Percentiles rank a stretch among this genome's conserved stretches.
phyloP scores from a whole-genome alignment of 2,329 filamentous ascomycete species.

The Ophiosphaerella korrae region DNA sequence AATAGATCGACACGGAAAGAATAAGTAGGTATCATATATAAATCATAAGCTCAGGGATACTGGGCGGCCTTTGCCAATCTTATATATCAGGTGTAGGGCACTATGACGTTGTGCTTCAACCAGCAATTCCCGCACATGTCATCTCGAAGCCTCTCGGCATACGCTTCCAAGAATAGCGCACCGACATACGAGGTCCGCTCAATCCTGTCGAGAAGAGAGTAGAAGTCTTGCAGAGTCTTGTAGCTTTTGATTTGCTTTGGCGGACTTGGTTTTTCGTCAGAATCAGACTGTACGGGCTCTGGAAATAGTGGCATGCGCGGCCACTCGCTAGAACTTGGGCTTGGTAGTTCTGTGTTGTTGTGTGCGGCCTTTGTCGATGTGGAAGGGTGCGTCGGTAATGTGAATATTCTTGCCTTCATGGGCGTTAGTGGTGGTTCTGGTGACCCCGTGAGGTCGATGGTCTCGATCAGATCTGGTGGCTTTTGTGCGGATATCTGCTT shows the following conservation, averaged over 20 bases:
- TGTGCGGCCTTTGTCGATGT: background rate
- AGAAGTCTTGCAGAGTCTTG: constrained; percentile 32
- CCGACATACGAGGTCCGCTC: constrained; percentile 24
- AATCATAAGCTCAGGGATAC: background rate
- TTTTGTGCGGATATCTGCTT: background rate
- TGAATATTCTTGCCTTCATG: background rate
- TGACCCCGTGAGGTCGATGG: constrained; percentile 15
- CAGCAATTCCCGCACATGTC: constrained; percentile 33
- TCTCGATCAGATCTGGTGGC: background rate
- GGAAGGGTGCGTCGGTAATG: constrained; percentile 5
- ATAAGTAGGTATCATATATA: background rate
- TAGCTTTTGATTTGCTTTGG: constrained; percentile 16
- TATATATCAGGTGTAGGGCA: constrained; percentile 3
- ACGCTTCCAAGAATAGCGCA: constrained; percentile 29
- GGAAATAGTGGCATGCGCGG: background rate
- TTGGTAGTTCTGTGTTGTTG: background rate
- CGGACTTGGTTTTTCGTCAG: background rate
- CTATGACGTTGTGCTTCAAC: constrained; percentile 21
- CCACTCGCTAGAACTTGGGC: background rate
- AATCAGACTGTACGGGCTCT: background rate
- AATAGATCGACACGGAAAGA: background rate
- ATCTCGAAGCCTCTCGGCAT: constrained; percentile 29
- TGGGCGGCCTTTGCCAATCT: background rate
- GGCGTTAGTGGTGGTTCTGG: constrained; percentile 13
- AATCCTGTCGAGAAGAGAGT: constrained; percentile 32